Percentiles rank a stretch among this genome's conserved stretches.
Conservation (phyloP, 1,139 yeast species). For the Sugiyamaella grinbergsii region DNA sequence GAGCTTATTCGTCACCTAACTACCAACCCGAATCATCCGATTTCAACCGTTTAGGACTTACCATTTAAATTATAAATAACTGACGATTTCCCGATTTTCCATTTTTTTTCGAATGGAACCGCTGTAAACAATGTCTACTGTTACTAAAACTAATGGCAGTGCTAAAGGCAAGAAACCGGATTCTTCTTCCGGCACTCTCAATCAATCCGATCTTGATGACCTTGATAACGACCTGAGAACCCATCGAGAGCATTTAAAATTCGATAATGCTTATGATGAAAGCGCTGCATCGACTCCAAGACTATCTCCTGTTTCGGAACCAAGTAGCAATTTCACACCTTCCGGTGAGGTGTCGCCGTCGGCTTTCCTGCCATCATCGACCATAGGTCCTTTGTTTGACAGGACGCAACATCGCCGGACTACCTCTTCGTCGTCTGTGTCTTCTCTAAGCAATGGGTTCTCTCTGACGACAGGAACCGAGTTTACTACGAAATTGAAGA, state of each 20-base stretch:
- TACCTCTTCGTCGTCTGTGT: constrained; percentile 12
- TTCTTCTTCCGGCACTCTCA: not conserved
- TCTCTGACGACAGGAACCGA: constrained; percentile 1
- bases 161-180: not conserved
- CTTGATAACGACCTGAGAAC: constrained; percentile 12
- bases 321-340: not conserved
- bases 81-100: no score
- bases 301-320: constrained; percentile 7
- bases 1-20: no score
- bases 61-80: no score
- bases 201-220: constrained; percentile 3
- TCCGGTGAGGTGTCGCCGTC: constrained; percentile 1
- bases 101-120: no score
- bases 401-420: constrained; percentile 10
- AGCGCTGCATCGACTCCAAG: constrained; percentile 26
- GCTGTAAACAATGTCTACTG: no score
- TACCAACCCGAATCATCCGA: no score
- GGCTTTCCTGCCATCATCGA: not conserved
- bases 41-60: no score
- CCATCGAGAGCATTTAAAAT: constrained; percentile 26
- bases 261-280: constrained; percentile 31
- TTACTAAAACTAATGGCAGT: constrained; percentile 1
- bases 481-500: constrained; percentile 1
- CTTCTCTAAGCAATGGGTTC: constrained; percentile 11
- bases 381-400: constrained; percentile 3